Conservation (phyloP, 2,329 filamentous ascomycete genomes). For the Stromatinia cepivora region DNA sequence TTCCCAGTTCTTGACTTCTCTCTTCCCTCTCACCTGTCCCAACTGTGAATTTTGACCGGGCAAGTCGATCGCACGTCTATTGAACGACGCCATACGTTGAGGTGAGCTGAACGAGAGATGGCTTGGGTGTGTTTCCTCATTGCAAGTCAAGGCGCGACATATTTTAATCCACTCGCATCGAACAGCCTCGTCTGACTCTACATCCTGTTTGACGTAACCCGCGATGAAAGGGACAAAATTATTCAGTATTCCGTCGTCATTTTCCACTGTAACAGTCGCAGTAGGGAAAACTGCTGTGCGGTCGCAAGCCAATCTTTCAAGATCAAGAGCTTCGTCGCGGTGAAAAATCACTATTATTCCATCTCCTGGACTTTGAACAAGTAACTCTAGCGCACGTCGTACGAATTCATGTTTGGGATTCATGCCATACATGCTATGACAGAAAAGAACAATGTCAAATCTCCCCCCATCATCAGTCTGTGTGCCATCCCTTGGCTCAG, state of each 20-base stretch:
- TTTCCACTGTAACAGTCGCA: conserved; percentile 46
- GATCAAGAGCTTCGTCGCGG: conserved; percentile 46
- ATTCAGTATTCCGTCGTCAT: conserved; percentile 51
- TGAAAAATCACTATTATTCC: conserved; percentile 57
- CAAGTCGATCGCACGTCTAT: conserved; percentile 46
- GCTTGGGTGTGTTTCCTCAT: conserved; percentile 42
- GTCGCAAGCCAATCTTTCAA: conserved; percentile 52
- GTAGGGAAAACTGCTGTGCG: conserved; percentile 49
- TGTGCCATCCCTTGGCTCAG: conserved; percentile 30
- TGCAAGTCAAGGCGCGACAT: conserved; percentile 51
- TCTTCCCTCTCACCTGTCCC: conserved; percentile 33
- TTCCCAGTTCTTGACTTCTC: conserved; percentile 52
- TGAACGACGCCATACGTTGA: conserved; percentile 54
- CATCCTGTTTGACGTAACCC: conserved; percentile 46
- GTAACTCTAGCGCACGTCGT: conserved; percentile 49
- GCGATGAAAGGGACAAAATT: conserved; percentile 54
- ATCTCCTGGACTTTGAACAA: conserved; percentile 44
- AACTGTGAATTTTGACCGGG: conserved; percentile 47
- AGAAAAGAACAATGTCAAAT: conserved; percentile 60
- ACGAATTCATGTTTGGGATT: conserved; percentile 50
- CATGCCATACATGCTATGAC: conserved; percentile 65
- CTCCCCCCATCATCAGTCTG: conserved; percentile 40
- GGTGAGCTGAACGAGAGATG: conserved; percentile 52
- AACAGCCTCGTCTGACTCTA: conserved; percentile 35
- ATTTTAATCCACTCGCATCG: conserved; percentile 49